Conservation (phyloP, 2,329 filamentous ascomycete genomes). For the Didymella keratinophila region DNA sequence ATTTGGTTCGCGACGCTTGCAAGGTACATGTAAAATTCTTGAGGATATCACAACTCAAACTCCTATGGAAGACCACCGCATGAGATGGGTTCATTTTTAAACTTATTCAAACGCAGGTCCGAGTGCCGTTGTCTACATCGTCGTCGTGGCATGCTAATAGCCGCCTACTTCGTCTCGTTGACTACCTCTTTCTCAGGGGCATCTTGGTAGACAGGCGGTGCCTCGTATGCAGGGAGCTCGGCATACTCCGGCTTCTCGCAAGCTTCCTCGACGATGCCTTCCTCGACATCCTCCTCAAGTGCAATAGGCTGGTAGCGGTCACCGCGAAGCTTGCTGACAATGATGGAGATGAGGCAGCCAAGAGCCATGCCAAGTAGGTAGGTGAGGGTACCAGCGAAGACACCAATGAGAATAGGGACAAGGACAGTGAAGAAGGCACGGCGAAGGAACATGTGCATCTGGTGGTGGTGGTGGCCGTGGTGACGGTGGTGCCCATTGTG, state of each 20-base stretch:
- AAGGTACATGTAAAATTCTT: conserved; percentile 17
- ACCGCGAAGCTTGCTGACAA: conserved; percentile 65
- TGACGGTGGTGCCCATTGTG: conserved; percentile 26
- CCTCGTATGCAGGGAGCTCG: conserved; percentile 48
- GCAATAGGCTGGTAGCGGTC: conserved; percentile 47
- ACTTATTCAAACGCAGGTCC: too few relatives aligned
- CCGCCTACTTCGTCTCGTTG: conserved; percentile 32
- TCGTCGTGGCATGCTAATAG: not conserved
- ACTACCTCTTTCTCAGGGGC: conserved; percentile 43
- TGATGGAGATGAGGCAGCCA: conserved; percentile 67
- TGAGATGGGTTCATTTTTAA: too few relatives aligned
- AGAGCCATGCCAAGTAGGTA: conserved; percentile 73
- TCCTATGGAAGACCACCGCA: not conserved
- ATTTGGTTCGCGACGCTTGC: too few relatives aligned
- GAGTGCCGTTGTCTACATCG: not conserved
- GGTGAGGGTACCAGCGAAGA: conserved; percentile 72
- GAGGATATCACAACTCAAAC: conserved; percentile 7
- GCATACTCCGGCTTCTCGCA: conserved; percentile 46
- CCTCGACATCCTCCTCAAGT: conserved; percentile 39
- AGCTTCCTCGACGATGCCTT: conserved; percentile 17
- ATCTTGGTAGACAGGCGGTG: conserved; percentile 51
- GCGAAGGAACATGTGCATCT: conserved; percentile 46
- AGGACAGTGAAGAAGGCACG: conserved; percentile 69
- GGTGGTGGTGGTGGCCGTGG: conserved; percentile 36
- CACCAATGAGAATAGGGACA: conserved; percentile 72